Percentiles rank a stretch among this genome's conserved stretches.
phyloP scores from a whole-genome alignment of 805 yeast genomes.

The Pichia heedii region DNA sequence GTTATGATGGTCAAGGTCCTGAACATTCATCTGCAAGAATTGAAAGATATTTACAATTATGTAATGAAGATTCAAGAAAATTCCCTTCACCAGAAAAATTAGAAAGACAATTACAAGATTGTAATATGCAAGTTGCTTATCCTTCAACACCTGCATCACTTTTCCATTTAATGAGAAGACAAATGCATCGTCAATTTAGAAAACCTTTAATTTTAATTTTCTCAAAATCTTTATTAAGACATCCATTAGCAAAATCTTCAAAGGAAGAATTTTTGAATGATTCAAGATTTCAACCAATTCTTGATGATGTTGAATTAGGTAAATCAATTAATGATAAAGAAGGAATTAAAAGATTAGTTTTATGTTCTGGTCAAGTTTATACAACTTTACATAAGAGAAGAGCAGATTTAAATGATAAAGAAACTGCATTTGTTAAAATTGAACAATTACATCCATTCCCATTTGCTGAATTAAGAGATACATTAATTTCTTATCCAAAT shows the following conservation, averaged over 20 bases:
- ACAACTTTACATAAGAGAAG: slow-evolving; percentile 89
- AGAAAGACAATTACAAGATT: slow-evolving; percentile 96
- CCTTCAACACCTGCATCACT: slow-evolving; percentile 96
- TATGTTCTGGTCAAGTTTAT: slow-evolving; percentile 90
- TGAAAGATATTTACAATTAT: slow-evolving; percentile 91
- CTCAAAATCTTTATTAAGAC: slow-evolving; percentile 91
- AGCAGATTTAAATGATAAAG: slow-evolving; percentile 61
- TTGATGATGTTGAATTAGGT: slow-evolving; percentile 86
- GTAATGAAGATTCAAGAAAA: slow-evolving; percentile 90
- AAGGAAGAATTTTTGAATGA: slow-evolving; percentile 84
- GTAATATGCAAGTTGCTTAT: slow-evolving; percentile 95
- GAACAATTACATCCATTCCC: slow-evolving; percentile 99
- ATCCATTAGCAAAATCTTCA: slow-evolving; percentile 89
- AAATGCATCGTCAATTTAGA: slow-evolving; percentile 98
- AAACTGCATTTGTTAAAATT: slow-evolving; percentile 79
- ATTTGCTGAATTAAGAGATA: slow-evolving; percentile 82
- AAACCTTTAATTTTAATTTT: slow-evolving; percentile 80
- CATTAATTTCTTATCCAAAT: slow-evolving; percentile 70
- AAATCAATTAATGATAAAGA: slow-evolving; percentile 65
- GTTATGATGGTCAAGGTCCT: slow-evolving; percentile 99
- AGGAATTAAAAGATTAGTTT: slow-evolving; percentile 78
- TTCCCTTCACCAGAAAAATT: slow-evolving; percentile 88
- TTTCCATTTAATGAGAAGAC: slow-evolving; percentile 96
- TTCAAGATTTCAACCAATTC: slow-evolving; percentile 89
- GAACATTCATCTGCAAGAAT: slow-evolving; percentile 98